These are phyloP conservation scores for Echria macrotheca DNA, from an alignment of 495 filamentous ascomycete genomes.

Conservation along the genomic window DNA sequence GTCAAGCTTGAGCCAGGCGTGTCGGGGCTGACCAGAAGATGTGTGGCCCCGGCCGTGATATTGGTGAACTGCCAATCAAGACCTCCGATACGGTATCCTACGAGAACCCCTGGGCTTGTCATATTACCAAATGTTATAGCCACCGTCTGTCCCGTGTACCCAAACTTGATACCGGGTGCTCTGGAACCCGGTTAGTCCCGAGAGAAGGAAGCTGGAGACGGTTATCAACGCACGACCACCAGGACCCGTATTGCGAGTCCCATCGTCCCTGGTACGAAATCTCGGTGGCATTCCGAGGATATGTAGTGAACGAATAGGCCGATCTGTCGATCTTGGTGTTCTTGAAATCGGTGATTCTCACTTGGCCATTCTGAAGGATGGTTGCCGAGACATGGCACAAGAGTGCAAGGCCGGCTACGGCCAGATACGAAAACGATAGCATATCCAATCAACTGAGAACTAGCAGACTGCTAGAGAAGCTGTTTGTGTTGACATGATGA, in stretches of 20 bases:
- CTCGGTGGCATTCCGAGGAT: conserved; percentile 50
- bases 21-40: conserved; percentile 49
- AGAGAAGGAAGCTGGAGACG: too few species aligned
- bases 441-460: too few species aligned
- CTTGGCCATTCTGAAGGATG: conserved; percentile 62
- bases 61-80: conserved; percentile 66
- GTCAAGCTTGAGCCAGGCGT: conserved; percentile 39
- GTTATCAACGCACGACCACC: conserved; percentile 58
- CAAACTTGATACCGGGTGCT: conserved; percentile 58
- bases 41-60: conserved; percentile 54
- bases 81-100: conserved; percentile 58
- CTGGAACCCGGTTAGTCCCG: too few species aligned
- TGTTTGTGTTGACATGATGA: background rate
- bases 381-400: conserved; percentile 30
- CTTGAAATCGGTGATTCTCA: conserved; percentile 39
- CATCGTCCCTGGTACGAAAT: conserved; percentile 67
- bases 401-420: conserved; percentile 22
- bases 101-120: conserved; percentile 50
- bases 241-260: conserved; percentile 62
- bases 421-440: conserved; percentile 17
- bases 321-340: conserved; percentile 42
- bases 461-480: background rate
- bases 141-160: conserved; percentile 58
- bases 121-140: conserved; percentile 58
- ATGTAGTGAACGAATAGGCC: conserved; percentile 40